Conservation (phyloP, 2,329 filamentous ascomycete genomes). For the Fusarium sulawesiense region DNA sequence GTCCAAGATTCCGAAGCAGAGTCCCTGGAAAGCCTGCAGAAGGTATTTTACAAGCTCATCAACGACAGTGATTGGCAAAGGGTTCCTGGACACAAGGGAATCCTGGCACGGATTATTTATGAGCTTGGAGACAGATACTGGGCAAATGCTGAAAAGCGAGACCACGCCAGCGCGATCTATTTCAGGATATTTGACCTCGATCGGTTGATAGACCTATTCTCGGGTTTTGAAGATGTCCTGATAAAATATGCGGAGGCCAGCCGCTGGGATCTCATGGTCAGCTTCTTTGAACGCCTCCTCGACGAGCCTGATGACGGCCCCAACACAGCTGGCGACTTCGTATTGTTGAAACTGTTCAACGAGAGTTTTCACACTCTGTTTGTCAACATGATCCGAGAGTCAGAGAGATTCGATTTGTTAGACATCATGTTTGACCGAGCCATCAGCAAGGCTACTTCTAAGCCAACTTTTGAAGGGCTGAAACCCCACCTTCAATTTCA, state of each 20-base stretch:
- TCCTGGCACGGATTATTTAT: neutral
- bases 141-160: neutral
- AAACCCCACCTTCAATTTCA: neutral
- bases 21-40: no score
- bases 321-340: neutral
- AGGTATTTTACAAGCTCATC: no score
- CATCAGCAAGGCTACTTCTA: neutral
- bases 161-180: neutral
- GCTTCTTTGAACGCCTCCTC: neutral
- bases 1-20: no score
- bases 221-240: neutral
- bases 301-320: neutral
- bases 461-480: fast-evolving
- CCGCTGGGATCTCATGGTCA: neutral
- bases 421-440: neutral
- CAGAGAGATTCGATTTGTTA: neutral
- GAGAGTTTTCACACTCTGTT: neutral
- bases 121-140: neutral
- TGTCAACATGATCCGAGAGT: neutral
- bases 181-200: neutral
- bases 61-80: no score
- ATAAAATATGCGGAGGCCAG: neutral
- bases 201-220: neutral
- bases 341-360: neutral
- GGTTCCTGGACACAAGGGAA: neutral